These are phyloP conservation scores for Chionographis japonica DNA, from an alignment of 106 monocot species.

Conservation along the genomic window DNA sequence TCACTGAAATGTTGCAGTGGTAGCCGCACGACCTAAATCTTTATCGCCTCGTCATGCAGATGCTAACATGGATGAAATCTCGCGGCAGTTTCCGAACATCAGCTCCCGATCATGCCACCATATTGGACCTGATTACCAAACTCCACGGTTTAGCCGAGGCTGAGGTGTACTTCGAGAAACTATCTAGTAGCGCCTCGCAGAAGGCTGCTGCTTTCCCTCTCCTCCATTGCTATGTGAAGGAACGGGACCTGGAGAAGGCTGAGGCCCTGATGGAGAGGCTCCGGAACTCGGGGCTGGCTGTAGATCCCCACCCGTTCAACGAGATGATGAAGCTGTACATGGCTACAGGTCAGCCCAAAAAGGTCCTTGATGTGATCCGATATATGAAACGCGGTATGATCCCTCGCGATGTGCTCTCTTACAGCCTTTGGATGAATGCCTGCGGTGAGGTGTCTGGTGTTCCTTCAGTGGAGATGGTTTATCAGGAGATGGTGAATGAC, in stretches of 20 bases:
- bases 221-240: constrained; percentile 62
- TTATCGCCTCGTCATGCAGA: constrained; percentile 53
- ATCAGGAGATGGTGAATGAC: constrained; percentile 55
- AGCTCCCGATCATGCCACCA: constrained; percentile 53
- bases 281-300: constrained; percentile 39
- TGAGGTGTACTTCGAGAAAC: constrained; percentile 58
- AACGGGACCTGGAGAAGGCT: constrained; percentile 43
- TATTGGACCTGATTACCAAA: constrained; percentile 57
- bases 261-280: constrained; percentile 54
- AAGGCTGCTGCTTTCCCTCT: constrained; percentile 63
- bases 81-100: constrained; percentile 21
- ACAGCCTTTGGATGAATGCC: constrained; percentile 75
- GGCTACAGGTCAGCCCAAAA: constrained; percentile 43
- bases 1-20: background rate
- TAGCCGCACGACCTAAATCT: constrained; percentile 10
- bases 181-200: constrained; percentile 29
- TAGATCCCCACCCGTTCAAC: constrained; percentile 57
- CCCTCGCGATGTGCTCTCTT: constrained; percentile 60
- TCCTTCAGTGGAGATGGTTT: constrained; percentile 45
- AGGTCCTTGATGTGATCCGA: constrained; percentile 45
- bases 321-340: constrained; percentile 90
- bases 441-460: constrained; percentile 36
- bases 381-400: constrained; percentile 61
- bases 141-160: constrained; percentile 43
- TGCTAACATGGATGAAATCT: constrained; percentile 70